phyloP scores from a whole-genome alignment of 345 rosid genomes.

The Citrus sp. region DNA sequence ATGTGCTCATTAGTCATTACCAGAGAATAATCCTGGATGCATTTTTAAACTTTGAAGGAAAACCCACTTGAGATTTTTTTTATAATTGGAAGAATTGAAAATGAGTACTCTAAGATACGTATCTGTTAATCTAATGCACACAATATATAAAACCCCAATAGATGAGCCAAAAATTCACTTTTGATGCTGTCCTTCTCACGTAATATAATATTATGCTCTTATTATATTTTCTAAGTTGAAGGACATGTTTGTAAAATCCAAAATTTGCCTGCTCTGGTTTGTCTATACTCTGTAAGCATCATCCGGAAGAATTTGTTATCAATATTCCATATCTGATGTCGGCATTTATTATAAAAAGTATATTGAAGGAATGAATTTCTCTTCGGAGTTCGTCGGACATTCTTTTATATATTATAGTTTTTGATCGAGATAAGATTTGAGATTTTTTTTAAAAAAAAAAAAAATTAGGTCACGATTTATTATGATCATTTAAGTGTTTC shows the following conservation, averaged over 20 bases:
- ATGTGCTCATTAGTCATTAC: no score
- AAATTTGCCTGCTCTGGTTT: background rate
- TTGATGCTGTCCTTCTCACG: background rate
- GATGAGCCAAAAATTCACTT: slow-evolving; percentile 9
- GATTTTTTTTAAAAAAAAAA: no score
- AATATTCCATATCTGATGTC: background rate
- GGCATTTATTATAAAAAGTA: background rate
- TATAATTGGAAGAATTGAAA: no score
- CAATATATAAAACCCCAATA: background rate
- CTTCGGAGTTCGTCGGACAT: background rate
- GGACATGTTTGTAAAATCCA: background rate
- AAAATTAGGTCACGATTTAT: no score
- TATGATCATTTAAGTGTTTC: no score
- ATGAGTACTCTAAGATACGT: no score
- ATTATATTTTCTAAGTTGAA: no score
- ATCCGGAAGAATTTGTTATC: background rate
- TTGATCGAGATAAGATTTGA: no score
- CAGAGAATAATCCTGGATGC: no score
- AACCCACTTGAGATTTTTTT: no score
- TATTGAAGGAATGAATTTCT: background rate
- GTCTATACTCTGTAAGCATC: background rate
- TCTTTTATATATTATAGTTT: background rate
- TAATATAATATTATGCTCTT: background rate
- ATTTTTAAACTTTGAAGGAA: no score
- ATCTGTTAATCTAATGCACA: no score